These are phyloP conservation scores for Spizellomyces sp. DNA, from an alignment of 192 early-diverging fungal species.

Conservation along the genomic window DNA sequence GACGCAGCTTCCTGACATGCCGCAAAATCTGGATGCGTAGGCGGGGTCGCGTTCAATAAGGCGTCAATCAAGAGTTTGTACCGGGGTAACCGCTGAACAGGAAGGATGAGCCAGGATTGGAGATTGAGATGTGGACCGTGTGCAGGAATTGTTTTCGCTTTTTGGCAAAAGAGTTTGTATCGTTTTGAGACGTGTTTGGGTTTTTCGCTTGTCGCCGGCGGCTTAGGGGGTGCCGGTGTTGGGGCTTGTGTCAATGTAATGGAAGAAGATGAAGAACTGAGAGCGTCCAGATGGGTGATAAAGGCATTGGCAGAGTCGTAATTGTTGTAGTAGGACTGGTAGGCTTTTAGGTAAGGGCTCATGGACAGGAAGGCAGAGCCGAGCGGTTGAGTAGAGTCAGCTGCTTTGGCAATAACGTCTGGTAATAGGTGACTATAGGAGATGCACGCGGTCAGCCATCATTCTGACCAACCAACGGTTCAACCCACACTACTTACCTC, in stretches of 20 bases:
- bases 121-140: slow-evolving; percentile 50
- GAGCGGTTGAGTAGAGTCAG: slow-evolving; percentile 53
- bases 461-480: neutral
- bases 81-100: slow-evolving; percentile 91
- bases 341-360: slow-evolving; percentile 34
- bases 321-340: slow-evolving; percentile 36
- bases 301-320: slow-evolving; percentile 34
- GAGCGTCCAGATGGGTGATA: slow-evolving; percentile 9
- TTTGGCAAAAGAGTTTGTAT: slow-evolving; percentile 29
- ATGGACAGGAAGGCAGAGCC: slow-evolving; percentile 60
- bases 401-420: slow-evolving; percentile 46
- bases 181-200: slow-evolving; percentile 16
- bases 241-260: slow-evolving; percentile 52
- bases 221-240: neutral
- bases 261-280: slow-evolving; percentile 13
- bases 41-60: slow-evolving; percentile 61
- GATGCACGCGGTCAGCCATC: neutral
- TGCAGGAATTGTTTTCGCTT: slow-evolving; percentile 52
- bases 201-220: neutral
- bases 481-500: slow-evolving; percentile 36
- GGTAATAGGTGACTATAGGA: slow-evolving; percentile 61
- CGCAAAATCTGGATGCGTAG: slow-evolving; percentile 63
- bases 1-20: slow-evolving; percentile 63
- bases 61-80: slow-evolving; percentile 53
- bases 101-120: slow-evolving; percentile 80